A percentile compares a stretch with the other conserved stretches of the same genome.
Conservation (phyloP, 2,329 filamentous ascomycete genomes). For the Tolypocladium cylindrosporum region DNA sequence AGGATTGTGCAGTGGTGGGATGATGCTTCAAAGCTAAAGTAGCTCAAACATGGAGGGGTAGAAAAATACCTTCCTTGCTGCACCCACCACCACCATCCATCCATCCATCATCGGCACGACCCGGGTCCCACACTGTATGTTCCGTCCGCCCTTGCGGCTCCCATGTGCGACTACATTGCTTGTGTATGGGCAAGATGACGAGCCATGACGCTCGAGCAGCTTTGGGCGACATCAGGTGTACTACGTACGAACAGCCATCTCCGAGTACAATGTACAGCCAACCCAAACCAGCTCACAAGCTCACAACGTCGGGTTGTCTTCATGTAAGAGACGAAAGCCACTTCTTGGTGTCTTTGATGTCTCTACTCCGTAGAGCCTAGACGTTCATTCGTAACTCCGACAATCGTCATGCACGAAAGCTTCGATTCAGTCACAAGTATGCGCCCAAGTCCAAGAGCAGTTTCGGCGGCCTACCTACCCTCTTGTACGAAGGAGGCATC, state of each 20-base stretch:
- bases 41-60: background rate
- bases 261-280: no score
- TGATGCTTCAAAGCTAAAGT: background rate
- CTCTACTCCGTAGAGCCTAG: background rate
- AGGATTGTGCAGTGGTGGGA: background rate
- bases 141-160: background rate
- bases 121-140: background rate
- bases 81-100: background rate
- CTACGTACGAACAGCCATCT: background rate
- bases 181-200: no score
- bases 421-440: background rate
- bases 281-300: background rate
- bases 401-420: background rate
- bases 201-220: background rate
- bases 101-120: background rate
- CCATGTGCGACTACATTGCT: background rate
- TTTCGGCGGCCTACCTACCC: background rate
- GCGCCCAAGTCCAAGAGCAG: background rate
- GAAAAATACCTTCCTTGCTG: background rate
- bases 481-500: background rate
- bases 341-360: background rate
- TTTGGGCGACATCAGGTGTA: background rate
- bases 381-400: background rate
- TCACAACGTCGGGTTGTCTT: no score
- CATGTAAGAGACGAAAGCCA: no score